Conservation (phyloP, 2,329 filamentous ascomycete genomes). For the Arachnomyces sp. region DNA sequence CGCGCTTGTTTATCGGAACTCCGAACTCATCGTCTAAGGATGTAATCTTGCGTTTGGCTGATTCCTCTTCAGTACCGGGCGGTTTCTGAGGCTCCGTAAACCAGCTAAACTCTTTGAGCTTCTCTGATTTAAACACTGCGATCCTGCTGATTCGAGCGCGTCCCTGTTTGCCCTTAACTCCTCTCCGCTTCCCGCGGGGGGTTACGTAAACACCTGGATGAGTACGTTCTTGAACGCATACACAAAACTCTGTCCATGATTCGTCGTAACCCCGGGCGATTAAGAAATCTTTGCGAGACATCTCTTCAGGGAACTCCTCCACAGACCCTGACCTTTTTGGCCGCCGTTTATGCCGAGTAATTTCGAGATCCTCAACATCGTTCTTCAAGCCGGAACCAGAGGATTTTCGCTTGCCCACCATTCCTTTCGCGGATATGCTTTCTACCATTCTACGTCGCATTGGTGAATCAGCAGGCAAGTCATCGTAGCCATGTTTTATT, state of each 20-base stretch:
- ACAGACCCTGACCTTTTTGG: constrained; percentile 11
- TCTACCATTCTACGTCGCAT: not conserved
- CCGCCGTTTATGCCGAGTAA: constrained; percentile 8
- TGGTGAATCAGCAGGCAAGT: not conserved
- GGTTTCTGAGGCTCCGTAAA: constrained; percentile 14
- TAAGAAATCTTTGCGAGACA: constrained; percentile 32
- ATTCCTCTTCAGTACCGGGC: constrained; percentile 6
- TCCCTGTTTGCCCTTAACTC: constrained; percentile 30
- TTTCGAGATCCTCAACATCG: not conserved
- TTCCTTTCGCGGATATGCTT: no score
- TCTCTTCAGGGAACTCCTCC: constrained; percentile 13
- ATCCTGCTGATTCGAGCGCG: constrained; percentile 33
- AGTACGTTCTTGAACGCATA: constrained; percentile 29
- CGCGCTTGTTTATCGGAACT: no score
- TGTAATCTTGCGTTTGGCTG: not conserved
- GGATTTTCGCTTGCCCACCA: no score
- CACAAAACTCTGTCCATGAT: constrained; percentile 34
- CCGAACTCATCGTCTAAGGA: no score
- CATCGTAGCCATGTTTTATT: not conserved
- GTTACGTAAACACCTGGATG: constrained; percentile 36
- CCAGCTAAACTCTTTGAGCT: constrained; percentile 28
- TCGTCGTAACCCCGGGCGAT: constrained; percentile 34
- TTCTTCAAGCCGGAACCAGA: no score
- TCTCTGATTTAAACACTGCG: constrained; percentile 31
- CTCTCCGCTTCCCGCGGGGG: constrained; percentile 29